Base-by-base conservation (phyloP, 2,329 filamentous ascomycete genomes). In the Teratosphaeria zuluensis region DNA sequence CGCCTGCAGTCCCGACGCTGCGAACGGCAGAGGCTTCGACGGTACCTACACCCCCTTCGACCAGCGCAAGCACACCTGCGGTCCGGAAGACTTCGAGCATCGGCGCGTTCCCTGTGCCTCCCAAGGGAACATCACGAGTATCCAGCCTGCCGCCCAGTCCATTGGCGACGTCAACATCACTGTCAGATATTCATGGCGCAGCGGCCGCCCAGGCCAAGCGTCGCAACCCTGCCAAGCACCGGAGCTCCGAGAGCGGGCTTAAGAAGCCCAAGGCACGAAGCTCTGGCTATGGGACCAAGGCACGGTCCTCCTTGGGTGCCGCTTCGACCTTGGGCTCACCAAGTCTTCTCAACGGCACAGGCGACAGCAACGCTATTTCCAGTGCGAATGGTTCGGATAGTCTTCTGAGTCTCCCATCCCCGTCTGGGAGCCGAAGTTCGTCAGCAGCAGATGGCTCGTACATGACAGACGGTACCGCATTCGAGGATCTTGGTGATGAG, bases 381-480 rank as follows among this genome's bases (percentile, higher is more conserved):
- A 81, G 82, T 59, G 79, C 77, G 38, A 78, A 81, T 35, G 83
- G 85, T 68, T 89, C 87, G 0, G 89, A 92, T 66, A 87, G 87
- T 28, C 78, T 90, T 42, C 84, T 89, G 59, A 92, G 87, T 70
- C 78, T 91, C 19, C 84, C 87, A 3, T 96, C 92, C 4, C 90
- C 90, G 5, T 85, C 91, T 0, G 90, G 92, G 65, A 97, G 92
- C 72, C 83, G 92, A 63, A 95, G 88, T 70, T 96, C 92, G 30
- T 96, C 92, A 30, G 89, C 91, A 0, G 89, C 91, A 0, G 89
- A 96, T 71, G 92, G 90, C 61, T 96, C 92, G 0, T 95, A 95
- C 70, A 92, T 90, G 11, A 95, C 91, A 2, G 95, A 88, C 56
- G 89, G 88, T 19, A 96, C 91, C 0, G 92, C 89, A 0, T 91